Base-by-base conservation (phyloP, 2,329 filamentous ascomycete genomes). In the Coniochaeta prunicola region DNA sequence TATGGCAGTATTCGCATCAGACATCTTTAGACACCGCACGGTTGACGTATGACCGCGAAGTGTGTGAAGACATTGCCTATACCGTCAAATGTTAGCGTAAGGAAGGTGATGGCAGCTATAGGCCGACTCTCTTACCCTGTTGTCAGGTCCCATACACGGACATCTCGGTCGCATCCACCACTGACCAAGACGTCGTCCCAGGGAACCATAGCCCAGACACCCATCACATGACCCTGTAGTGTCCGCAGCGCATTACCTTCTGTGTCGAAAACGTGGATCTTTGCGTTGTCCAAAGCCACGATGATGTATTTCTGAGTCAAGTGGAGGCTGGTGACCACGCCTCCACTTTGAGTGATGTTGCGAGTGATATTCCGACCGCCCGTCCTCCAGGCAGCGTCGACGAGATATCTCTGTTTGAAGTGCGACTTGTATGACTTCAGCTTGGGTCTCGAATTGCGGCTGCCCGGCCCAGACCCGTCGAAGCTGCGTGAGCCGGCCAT, bases 121-220 rank as follows among this genome's bases (percentile, higher is more conserved):
- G 7, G 10, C 36, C 12, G 10, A 40, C 5, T 26, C 53, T 57
- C 85, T 72, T 83, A 96, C 91, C 92, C 94, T 61, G 91, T 96
- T 56, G 87, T 86, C 79, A 99, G 87, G 69, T 99, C 90, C 94
- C 94, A 99, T 6, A 99, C 94, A 59, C 94, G 84, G 30, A 99
- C 94, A 70, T 99, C 94, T 61, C 94, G 85, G 76, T 99, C 94
- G 71, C 94, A 99, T 6, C 94, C 94, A 67, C 94, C 94, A 67
- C 92, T 97, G 61, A 99, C 94, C 61, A 99, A 81, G 57, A 91
- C 89, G 71, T 99, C 93, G 60, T 91, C 93, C 90, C 92, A 97
- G 7, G 94, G 94, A 26, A 99, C 92, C 93, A 99, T 97, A 55
- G 94, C 94, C 94, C 94, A 99, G 21, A 99, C 94, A 42, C 94